Evolutionary conservation across 148 eudicot genomes (phyloP), one percentile per base, ranked within the genome.

Genomic region (Vaccinium darrowii): DNA sequence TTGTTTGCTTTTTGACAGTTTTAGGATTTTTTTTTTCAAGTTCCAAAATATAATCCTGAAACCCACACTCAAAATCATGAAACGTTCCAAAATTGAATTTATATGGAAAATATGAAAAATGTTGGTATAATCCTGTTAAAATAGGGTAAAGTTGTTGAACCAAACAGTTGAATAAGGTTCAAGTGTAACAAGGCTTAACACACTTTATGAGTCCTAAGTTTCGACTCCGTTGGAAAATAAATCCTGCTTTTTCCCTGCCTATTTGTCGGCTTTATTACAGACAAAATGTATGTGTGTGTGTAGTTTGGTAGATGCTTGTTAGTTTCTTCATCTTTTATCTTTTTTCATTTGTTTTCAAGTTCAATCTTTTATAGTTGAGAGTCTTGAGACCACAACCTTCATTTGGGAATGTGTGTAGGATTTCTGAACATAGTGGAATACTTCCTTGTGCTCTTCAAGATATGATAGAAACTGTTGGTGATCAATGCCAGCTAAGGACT

Each of bases 401-500:
- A 65, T 67, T 23, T 84, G 81, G 51, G 8, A 36, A 54, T 71
- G 13, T 82, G 56, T 75, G 78, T 73, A 65, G 82, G 69, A 76
- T 8, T 54, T 84, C 43, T 56, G 86, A 88, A 75, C 83, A 36
- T 6, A n/a, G 77, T 86, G 80, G 50, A 21, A 0, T 83, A 49
- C 27, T 76, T 3, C 81, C 85, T 56, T 8, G 27, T 78, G 43
- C 76, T 18, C 65, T 86, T 57, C 80, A 86, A 65, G 82, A 84
- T 76, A 60, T 82, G 13, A 57, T 84, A 72, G 50, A 83, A 18
- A 83, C 82, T 27, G 85, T 89, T 82, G 87, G 85, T 51, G 84
- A 65, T 83, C 88, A 83, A 80, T 90, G 81, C 85, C 88, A 86
- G 58, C 86, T 75, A n/a, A 83, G 81, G 62, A 53, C 79, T 16